Evolutionary conservation across 2,329 filamentous ascomycete species (phyloP).

Genomic region (Fulvia fulva): DNA sequence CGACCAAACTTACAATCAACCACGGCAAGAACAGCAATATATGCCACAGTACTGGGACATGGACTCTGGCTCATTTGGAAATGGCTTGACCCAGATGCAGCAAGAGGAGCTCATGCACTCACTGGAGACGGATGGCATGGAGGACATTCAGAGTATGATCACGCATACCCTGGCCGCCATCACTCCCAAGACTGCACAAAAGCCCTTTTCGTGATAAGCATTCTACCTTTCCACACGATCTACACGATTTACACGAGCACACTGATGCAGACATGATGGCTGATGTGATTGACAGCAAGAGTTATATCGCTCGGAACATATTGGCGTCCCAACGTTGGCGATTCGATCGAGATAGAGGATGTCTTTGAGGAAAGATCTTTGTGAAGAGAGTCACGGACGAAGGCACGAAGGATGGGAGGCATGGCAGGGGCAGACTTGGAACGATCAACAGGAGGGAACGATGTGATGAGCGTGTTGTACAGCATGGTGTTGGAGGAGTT

Average conservation of each 20-base stretch:
- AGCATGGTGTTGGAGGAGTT: slow-evolving; percentile 8
- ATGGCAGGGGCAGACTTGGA: too few species aligned
- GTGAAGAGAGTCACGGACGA: not conserved
- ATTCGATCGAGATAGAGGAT: not conserved
- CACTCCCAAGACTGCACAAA: slow-evolving; percentile 23
- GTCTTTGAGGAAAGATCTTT: not conserved
- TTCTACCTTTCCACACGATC: not conserved
- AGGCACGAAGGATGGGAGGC: not conserved
- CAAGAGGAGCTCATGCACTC: slow-evolving; percentile 36
- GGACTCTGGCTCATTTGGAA: slow-evolving; percentile 30
- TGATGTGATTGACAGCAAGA: slow-evolving; percentile 4
- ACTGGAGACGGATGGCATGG: slow-evolving; percentile 37
- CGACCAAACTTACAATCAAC: slow-evolving; percentile 6
- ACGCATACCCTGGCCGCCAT: slow-evolving; percentile 26
- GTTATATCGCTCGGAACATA: not conserved
- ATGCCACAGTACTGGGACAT: slow-evolving; percentile 28
- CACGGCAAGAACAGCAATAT: slow-evolving; percentile 17
- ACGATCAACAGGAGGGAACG: too few species aligned
- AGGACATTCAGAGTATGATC: slow-evolving; percentile 37
- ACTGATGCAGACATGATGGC: not conserved
- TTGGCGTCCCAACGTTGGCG: not conserved
- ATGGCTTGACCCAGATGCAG: slow-evolving; percentile 32
- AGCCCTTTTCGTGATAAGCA: slow-evolving; percentile 4
- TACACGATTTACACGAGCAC: not conserved
- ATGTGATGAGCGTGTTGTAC: not conserved